A percentile compares a stretch with the other conserved stretches of the same genome.
These are phyloP conservation scores for Cyberlindnera bimundalis DNA, from an alignment of 805 yeast genomes.

Conservation along the genomic window DNA sequence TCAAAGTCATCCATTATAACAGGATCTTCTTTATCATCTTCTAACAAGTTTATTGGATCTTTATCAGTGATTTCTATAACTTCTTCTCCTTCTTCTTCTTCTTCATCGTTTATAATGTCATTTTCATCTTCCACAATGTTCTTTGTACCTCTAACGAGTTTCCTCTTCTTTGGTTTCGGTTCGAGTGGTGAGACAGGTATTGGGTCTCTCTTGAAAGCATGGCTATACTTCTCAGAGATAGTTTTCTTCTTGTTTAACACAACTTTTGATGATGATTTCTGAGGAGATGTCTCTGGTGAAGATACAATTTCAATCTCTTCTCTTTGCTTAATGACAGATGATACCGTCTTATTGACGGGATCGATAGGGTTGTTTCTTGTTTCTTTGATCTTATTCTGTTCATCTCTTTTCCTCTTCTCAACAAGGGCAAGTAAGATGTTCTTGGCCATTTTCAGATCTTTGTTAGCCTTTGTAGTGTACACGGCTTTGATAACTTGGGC, in stretches of 20 bases:
- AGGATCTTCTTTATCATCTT: conserved; percentile 39
- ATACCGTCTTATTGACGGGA: background rate
- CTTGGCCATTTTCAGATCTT: conserved; percentile 33
- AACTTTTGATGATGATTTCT: conserved; percentile 34
- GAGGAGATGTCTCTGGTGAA: conserved; percentile 28
- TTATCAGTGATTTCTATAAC: conserved; percentile 2
- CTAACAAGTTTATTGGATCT: conserved; percentile 17
- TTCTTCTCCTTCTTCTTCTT: background rate
- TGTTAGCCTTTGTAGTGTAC: conserved; percentile 34
- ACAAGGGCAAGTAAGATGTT: conserved; percentile 30
- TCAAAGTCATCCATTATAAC: conserved; percentile 41
- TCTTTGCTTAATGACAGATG: background rate
- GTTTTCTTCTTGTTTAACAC: conserved; percentile 34
- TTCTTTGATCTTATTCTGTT: conserved; percentile 13
- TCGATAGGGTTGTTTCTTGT: background rate
- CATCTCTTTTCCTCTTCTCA: conserved; percentile 27
- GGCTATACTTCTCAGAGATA: conserved; percentile 34
- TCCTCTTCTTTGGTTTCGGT: conserved; percentile 33
- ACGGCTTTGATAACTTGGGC: conserved; percentile 36
- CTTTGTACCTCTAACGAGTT: conserved; percentile 38
- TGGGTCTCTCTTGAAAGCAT: conserved; percentile 22
- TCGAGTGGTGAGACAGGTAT: too few relatives aligned
- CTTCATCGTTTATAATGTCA: conserved; percentile 12
- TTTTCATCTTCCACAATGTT: conserved; percentile 22
- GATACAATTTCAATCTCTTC: conserved; percentile 22